Conservation (phyloP, 352 stramenopile species). For the Ochromonadaceae sp. region DNA sequence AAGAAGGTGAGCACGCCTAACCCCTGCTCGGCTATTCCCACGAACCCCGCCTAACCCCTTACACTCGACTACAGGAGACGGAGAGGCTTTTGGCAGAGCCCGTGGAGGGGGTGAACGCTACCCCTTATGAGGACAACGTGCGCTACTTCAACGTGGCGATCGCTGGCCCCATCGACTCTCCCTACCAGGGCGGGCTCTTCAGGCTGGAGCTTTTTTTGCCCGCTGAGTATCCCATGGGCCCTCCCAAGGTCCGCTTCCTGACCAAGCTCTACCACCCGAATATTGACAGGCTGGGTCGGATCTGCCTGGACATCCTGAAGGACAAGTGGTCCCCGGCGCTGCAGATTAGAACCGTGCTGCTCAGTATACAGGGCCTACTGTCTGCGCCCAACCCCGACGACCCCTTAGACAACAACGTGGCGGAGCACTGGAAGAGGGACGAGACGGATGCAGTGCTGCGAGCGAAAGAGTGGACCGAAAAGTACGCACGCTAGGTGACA, state of each 20-base stretch:
- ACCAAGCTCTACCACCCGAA: constrained; percentile 98
- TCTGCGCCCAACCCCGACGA: constrained; percentile 90
- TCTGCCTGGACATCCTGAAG: constrained; percentile 97
- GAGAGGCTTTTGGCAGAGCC: constrained; percentile 81
- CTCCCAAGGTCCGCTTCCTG: constrained; percentile 88
- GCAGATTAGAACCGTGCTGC: constrained; percentile 90
- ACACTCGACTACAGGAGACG: constrained; percentile 66
- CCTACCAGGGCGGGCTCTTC: constrained; percentile 83
- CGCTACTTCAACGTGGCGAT: constrained; percentile 95
- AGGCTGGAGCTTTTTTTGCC: constrained; percentile 93
- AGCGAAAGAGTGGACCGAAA: constrained; percentile 53
- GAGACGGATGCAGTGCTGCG: constrained; percentile 68
- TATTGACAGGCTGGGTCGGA: constrained; percentile 83
- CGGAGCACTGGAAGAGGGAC: constrained; percentile 92
- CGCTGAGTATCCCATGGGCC: constrained; percentile 90
- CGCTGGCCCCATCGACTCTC: constrained; percentile 79
- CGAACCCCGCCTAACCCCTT: background rate
- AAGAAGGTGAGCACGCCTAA: constrained; percentile 7
- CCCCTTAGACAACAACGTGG: constrained; percentile 88
- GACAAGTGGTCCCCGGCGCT: constrained; percentile 97
- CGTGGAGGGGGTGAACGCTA: constrained; percentile 87
- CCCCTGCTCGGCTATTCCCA: constrained; percentile 22
- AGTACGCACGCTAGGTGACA: constrained; percentile 35
- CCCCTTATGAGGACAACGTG: constrained; percentile 90
- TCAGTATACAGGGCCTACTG: constrained; percentile 89